Conservation (phyloP, 768 basidiomycete species). For the Boletus patriciae region DNA sequence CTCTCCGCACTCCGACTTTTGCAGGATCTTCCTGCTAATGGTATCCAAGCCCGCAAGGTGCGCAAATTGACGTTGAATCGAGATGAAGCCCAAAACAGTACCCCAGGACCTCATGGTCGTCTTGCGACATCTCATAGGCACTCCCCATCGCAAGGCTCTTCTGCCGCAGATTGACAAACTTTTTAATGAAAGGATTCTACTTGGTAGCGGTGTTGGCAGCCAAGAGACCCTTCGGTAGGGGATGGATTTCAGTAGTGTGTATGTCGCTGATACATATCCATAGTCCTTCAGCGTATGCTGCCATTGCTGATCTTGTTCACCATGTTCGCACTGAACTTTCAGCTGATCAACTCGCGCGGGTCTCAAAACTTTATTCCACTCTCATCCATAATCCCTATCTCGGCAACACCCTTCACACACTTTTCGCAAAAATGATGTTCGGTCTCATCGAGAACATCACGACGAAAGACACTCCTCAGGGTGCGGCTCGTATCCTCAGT, state of each 20-base stretch:
- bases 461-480: conserved; percentile 67
- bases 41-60: conserved; percentile 80
- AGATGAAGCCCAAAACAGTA: neutral
- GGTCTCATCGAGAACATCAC: conserved; percentile 83
- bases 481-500: conserved; percentile 66
- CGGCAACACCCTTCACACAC: conserved; percentile 76
- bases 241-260: neutral
- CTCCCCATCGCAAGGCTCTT: conserved; percentile 74
- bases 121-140: conserved; percentile 83
- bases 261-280: conserved; percentile 8
- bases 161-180: conserved; percentile 85
- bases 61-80: neutral
- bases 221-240: conserved; percentile 80
- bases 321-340: conserved; percentile 84
- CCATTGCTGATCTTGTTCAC: conserved; percentile 91
- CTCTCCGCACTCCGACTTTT: conserved; percentile 81
- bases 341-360: conserved; percentile 67
- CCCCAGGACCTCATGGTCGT: conserved; percentile 87
- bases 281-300: conserved; percentile 80
- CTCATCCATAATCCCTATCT: conserved; percentile 88
- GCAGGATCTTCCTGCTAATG: conserved; percentile 90
- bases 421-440: conserved; percentile 92
- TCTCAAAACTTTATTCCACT: conserved; percentile 82
- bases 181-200: conserved; percentile 84
- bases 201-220: conserved; percentile 81